phyloP scores from a whole-genome alignment of 108 stramenopile genomes.

The Stephanodiscus triporus region DNA sequence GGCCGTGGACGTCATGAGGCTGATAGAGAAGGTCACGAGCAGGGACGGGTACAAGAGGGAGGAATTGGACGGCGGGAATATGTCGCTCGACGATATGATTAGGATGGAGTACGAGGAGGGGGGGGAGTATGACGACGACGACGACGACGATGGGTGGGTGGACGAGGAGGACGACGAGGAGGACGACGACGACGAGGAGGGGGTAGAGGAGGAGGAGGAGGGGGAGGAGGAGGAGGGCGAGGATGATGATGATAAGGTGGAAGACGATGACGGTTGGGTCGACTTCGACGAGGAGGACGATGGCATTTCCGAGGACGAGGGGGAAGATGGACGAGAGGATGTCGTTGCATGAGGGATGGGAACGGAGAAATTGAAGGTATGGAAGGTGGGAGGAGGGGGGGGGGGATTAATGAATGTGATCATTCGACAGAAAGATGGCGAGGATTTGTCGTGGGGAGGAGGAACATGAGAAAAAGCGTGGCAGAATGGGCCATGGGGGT shows the following conservation, averaged over 20 bases:
- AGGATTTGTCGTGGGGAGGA: too few species aligned
- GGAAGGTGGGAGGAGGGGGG: too few species aligned
- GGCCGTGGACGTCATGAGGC: conserved; percentile 88
- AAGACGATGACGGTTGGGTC: conserved; percentile 24
- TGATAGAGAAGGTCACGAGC: conserved; percentile 80
- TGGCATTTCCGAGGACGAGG: too few species aligned
- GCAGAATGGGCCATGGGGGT: too few species aligned
- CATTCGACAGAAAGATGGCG: too few species aligned
- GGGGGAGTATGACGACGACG: conserved; percentile 42
- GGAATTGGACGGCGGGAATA: conserved; percentile 55
- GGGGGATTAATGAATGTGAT: too few species aligned
- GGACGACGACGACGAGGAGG: conserved; percentile 60
- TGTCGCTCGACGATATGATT: background rate
- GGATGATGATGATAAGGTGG: conserved; percentile 4
- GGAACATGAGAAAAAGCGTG: too few species aligned
- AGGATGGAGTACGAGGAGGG: conserved; percentile 64
- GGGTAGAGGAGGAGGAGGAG: conserved; percentile 44
- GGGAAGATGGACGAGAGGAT: too few species aligned
- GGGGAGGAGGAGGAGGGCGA: conserved; percentile 6
- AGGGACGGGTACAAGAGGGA: conserved; percentile 63
- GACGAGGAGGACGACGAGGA: too few species aligned
- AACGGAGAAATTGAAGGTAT: too few species aligned
- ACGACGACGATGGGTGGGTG: conserved; percentile 5
- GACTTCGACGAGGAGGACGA: conserved; percentile 8
- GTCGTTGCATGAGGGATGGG: too few species aligned